A percentile compares a stretch with the other conserved stretches of the same genome.
Conservation (phyloP, 176 grass and related monocot genomes). For the Phoenix dactylifera region DNA sequence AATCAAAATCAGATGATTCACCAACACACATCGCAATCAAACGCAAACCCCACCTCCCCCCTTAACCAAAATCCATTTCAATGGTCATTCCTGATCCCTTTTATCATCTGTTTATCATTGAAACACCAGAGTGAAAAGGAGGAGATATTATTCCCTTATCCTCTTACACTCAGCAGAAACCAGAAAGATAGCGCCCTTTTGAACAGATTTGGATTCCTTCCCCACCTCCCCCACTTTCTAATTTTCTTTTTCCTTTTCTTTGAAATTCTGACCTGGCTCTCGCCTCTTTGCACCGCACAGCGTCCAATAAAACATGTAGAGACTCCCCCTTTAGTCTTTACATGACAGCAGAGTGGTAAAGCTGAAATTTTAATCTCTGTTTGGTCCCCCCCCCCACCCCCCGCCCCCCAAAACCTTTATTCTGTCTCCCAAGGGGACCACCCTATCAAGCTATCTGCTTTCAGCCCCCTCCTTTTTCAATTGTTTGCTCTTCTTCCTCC, state of each 20-base stretch:
- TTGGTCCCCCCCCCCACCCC: too few species aligned
- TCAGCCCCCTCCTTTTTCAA: too few species aligned
- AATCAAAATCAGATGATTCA: slow-evolving; percentile 3
- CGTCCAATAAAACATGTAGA: slow-evolving; percentile 26
- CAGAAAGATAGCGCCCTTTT: slow-evolving; percentile 6
- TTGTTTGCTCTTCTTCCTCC: too few species aligned
- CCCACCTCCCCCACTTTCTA: neutral
- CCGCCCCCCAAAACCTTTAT: too few species aligned
- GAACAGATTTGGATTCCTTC: neutral
- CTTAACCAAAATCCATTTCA: neutral
- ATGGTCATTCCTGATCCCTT: neutral
- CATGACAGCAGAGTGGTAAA: slow-evolving; percentile 13
- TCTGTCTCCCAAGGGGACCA: too few species aligned
- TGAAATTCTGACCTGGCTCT: slow-evolving; percentile 19
- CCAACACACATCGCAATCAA: slow-evolving; percentile 14
- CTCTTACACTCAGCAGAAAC: neutral
- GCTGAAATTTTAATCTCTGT: slow-evolving; percentile 1
- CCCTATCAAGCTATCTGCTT: too few species aligned
- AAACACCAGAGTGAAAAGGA: slow-evolving; percentile 23
- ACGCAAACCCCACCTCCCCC: neutral
- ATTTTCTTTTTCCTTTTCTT: neutral
- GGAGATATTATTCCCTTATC: neutral
- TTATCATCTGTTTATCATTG: slow-evolving; percentile 8
- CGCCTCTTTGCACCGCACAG: slow-evolving; percentile 8
- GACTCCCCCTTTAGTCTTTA: slow-evolving; percentile 11